A percentile compares a stretch with the other conserved stretches of the same genome.
These are phyloP conservation scores for Schizochytrium sp. DNA, from an alignment of 108 stramenopile species.

Conservation along the genomic window DNA sequence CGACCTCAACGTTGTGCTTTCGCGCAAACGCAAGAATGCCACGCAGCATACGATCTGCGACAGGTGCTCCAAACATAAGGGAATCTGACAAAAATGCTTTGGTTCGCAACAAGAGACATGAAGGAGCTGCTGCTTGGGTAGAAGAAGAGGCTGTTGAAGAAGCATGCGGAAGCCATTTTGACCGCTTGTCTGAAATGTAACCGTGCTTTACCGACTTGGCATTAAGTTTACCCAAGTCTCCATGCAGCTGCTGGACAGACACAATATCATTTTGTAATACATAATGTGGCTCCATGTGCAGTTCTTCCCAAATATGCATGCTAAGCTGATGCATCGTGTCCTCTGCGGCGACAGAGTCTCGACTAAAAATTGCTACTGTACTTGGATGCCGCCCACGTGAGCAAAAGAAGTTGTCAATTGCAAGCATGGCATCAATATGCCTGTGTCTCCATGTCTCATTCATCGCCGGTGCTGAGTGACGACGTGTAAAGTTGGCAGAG, in stretches of 20 bases:
- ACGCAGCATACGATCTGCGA: not conserved
- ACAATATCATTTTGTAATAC: not conserved
- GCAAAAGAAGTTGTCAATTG: constrained; percentile 26
- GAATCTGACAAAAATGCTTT: not conserved
- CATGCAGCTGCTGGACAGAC: not conserved
- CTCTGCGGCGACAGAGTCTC: not conserved
- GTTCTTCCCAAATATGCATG: constrained; percentile 1
- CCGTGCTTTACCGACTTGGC: too few species aligned
- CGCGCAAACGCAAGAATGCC: not conserved
- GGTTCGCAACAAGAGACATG: not conserved
- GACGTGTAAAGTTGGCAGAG: not conserved
- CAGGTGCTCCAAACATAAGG: not conserved
- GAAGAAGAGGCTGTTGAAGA: too few species aligned
- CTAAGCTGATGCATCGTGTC: not conserved
- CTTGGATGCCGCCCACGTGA: not conserved
- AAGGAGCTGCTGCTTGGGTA: not conserved
- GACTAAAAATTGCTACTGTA: not conserved
- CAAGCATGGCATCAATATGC: constrained; percentile 37
- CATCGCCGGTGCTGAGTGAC: not conserved
- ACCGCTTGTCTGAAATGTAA: not conserved
- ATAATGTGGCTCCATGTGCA: not conserved
- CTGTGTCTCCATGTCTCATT: not conserved
- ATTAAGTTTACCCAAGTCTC: not conserved
- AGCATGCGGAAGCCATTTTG: constrained; percentile 7
- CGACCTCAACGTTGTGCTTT: not conserved